Percentiles rank a stretch among this genome's conserved stretches.
These are phyloP conservation scores for Nepenthes mirabilis DNA, from an alignment of 148 eudicot genomes.

Conservation along the genomic window DNA sequence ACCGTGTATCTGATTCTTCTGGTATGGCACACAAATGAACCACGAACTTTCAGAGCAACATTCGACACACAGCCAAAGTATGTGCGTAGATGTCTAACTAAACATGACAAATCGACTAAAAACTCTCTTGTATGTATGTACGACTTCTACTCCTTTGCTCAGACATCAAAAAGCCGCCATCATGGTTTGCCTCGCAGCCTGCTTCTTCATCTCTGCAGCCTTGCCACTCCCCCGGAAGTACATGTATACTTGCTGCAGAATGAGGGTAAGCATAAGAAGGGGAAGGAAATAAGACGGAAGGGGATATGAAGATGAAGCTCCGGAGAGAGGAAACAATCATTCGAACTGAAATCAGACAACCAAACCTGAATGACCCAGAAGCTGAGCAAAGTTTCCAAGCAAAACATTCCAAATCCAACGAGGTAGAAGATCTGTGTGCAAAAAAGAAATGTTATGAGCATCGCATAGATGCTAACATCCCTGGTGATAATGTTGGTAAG, in stretches of 20 bases:
- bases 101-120: not conserved
- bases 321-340: not conserved
- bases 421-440: slow-evolving; percentile 22
- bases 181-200: slow-evolving; percentile 35
- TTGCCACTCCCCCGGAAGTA: slow-evolving; percentile 44
- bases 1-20: no score
- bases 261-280: no score
- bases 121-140: slow-evolving; percentile 3
- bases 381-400: slow-evolving; percentile 27
- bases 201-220: slow-evolving; percentile 39
- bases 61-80: no score
- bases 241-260: slow-evolving; percentile 36
- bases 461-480: no score
- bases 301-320: no score
- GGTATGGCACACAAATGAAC: slow-evolving; percentile 1
- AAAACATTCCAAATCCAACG: slow-evolving; percentile 22
- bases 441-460: no score
- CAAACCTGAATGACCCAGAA: slow-evolving; percentile 39
- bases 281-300: no score
- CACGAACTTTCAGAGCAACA: no score
- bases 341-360: not conserved
- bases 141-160: not conserved
- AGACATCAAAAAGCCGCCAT: slow-evolving; percentile 27
- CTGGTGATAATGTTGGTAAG: no score
- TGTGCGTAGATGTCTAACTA: not conserved